Base-by-base conservation (phyloP, 805 yeast genomes). In the Kodamaea fukazawae region DNA sequence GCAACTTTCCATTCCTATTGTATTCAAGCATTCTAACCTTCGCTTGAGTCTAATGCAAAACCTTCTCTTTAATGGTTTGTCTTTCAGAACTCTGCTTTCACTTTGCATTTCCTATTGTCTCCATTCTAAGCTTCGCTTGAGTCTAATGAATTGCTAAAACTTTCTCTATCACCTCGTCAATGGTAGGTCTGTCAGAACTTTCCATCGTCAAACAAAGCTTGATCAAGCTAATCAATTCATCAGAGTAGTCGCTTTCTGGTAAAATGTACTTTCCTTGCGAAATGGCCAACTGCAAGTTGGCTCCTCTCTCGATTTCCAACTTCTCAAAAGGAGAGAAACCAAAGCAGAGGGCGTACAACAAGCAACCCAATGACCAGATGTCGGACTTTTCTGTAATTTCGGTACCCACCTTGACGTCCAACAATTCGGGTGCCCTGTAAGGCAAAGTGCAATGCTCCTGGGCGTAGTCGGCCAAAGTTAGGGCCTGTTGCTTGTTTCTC, bases 281-380 rank as follows among this genome's bases (percentile, higher is more conserved):
- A 26, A 90, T 84, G 4, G 95, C 95, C 49, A 88, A 68, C 36
- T 73, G 79, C 48, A 89, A 68, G 48, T 83, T 85, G 4, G 95
- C 96, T 11, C 97, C 97, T 43, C 80, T 78, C 29, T 83, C 81
- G 32, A 77, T 72, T 53, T 87, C 93, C 57, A 85, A 81, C 55
- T 86, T 73, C 56, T 89, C 96, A 58, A 90, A 90, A 1, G 98
- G 98, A 3, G 96, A 85, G 22, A 72, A 71, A 0, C 84, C 83
- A 63, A 85, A 90, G 59, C 91, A 71, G 48, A 86, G 63, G 1
- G 89, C 78, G 59, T 86, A 90, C 12, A 88, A 57, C 1, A 88
- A 70, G 54, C 96, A 88, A 0, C 98, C 98, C 20, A 90, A 60
- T 3, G 95, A 83, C 98, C 98, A 90, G 17, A 91, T 78, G 59